Percentiles rank a stretch among this genome's conserved stretches.
These are phyloP conservation scores for Leptosphaerulina australis DNA, from an alignment of 2,329 filamentous ascomycete genomes.

Conservation along the genomic window DNA sequence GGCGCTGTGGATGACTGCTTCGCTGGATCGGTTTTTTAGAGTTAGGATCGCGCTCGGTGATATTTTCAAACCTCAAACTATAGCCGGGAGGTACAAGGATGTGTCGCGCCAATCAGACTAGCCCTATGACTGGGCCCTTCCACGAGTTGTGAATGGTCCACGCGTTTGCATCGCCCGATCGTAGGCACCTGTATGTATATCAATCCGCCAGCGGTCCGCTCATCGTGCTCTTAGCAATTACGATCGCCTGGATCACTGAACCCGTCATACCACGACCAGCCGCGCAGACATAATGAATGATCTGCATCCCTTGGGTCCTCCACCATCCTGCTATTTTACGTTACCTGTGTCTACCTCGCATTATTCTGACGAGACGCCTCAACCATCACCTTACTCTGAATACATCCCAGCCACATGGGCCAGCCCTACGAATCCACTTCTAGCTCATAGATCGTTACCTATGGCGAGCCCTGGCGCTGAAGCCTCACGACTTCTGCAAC, in stretches of 20 bases:
- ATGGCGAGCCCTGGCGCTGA: conserved; percentile 34
- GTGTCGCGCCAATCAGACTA: conserved; percentile 12
- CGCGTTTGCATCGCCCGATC: conserved; percentile 10
- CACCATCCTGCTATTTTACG: conserved; percentile 44
- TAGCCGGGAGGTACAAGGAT: background rate
- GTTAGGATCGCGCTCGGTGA: conserved; percentile 2
- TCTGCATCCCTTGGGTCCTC: conserved; percentile 11
- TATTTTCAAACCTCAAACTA: conserved; percentile 4
- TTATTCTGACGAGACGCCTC: conserved; percentile 44
- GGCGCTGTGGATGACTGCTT: no score
- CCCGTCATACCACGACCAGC: conserved; percentile 21
- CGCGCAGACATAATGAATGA: conserved; percentile 18
- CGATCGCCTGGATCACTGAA: conserved; percentile 12
- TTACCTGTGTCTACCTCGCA: conserved; percentile 33
- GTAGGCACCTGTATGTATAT: conserved; percentile 9
- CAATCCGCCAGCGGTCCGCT: conserved; percentile 5
- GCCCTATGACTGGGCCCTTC: background rate
- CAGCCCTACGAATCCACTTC: conserved; percentile 44
- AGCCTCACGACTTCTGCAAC: conserved; percentile 47
- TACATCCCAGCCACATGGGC: conserved; percentile 34
- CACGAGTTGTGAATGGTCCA: conserved; percentile 1
- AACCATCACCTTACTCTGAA: conserved; percentile 26
- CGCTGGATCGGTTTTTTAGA: conserved; percentile 5
- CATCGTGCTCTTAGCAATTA: conserved; percentile 1
- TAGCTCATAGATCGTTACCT: conserved; percentile 38